These are phyloP conservation scores for Nepenthes gracilis DNA, from an alignment of 148 eudicot species.

Conservation along the genomic window DNA sequence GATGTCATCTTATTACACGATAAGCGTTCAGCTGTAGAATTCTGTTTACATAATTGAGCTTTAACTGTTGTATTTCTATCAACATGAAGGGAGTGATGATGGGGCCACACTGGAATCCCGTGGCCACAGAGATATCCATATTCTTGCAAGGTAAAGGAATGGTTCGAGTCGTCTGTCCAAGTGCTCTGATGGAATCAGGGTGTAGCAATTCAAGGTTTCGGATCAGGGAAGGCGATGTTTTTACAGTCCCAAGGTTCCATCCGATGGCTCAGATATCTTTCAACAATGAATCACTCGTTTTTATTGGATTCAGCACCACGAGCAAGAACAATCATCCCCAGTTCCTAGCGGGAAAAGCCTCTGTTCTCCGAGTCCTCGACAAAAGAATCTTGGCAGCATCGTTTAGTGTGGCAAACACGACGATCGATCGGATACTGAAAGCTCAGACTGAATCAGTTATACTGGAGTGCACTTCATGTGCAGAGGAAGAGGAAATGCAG, in stretches of 20 bases:
- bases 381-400: slow-evolving; percentile 35
- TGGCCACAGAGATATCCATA: slow-evolving; percentile 45
- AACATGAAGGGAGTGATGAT: slow-evolving; percentile 63
- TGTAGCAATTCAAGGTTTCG: slow-evolving; percentile 40
- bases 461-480: slow-evolving; percentile 61
- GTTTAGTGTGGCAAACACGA: slow-evolving; percentile 34
- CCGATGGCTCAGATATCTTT: slow-evolving; percentile 76
- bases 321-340: slow-evolving; percentile 49
- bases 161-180: slow-evolving; percentile 57
- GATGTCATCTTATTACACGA: no score
- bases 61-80: no score
- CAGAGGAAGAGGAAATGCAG: slow-evolving; percentile 51
- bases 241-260: slow-evolving; percentile 59
- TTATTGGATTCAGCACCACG: slow-evolving; percentile 63
- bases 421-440: slow-evolving; percentile 31
- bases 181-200: slow-evolving; percentile 19
- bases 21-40: no score
- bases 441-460: slow-evolving; percentile 34
- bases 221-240: slow-evolving; percentile 74
- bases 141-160: slow-evolving; percentile 68
- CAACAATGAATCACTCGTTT: slow-evolving; percentile 56
- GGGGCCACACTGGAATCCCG: slow-evolving; percentile 95
- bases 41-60: no score
- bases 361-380: slow-evolving; percentile 42
- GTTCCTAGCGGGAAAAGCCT: slow-evolving; percentile 56